These are phyloP conservation scores for Aspergillus sp. DNA, from an alignment of 2,329 filamentous ascomycete species.

Conservation along the genomic window DNA sequence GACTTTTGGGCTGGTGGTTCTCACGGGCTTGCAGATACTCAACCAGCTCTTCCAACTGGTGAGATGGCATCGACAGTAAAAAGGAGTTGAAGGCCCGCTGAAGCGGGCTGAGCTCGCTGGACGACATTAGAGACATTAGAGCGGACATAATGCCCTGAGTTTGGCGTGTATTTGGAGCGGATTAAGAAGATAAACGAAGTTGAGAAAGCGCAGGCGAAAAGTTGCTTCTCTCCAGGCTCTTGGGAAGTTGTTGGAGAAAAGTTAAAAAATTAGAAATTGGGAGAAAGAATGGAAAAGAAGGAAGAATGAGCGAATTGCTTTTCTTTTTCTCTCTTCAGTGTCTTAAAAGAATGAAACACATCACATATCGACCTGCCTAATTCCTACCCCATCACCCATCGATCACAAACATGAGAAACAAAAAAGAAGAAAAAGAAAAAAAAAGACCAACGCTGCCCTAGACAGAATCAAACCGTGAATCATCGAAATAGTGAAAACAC, in stretches of 20 bases:
- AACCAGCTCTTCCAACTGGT: constrained; percentile 16
- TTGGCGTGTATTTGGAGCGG: neutral
- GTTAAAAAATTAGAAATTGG: neutral
- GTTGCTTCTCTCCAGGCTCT: neutral
- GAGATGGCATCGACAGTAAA: constrained; percentile 18
- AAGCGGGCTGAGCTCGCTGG: constrained; percentile 6
- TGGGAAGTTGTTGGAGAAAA: neutral
- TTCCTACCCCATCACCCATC: neutral
- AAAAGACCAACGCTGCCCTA: no score
- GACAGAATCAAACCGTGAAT: no score
- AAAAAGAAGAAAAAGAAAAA: no score
- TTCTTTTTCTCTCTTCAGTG: neutral
- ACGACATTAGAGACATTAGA: constrained; percentile 6
- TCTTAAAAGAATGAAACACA: neutral
- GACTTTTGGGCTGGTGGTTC: constrained; percentile 2
- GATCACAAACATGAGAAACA: neutral
- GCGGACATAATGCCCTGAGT: constrained; percentile 8
- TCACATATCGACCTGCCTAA: neutral
- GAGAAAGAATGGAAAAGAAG: neutral
- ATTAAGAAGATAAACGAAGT: neutral
- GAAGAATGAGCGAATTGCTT: constrained; percentile 1
- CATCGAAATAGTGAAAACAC: neutral
- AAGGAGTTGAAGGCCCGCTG: constrained; percentile 21
- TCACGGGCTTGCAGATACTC: constrained; percentile 10
- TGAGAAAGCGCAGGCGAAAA: neutral